Base-by-base conservation (phyloP, 202 grass and related monocot genomes). In the Bolboschoenoplectus hybrid region DNA sequence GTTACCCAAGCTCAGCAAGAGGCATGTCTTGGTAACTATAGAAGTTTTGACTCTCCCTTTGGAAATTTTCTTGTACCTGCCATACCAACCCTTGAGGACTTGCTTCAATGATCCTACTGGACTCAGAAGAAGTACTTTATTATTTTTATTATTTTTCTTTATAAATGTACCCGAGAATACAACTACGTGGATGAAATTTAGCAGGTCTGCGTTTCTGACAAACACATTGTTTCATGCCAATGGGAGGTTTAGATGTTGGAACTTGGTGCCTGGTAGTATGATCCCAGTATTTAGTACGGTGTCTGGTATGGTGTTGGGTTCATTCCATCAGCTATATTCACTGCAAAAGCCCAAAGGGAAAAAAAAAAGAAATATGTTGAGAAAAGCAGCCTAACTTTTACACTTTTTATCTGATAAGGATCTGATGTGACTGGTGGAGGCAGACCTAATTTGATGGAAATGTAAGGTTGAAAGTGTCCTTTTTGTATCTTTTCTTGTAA, bases 21-120 rank as follows among this genome's bases (percentile, higher is more conserved):
- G 88, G 87, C 89, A 34, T 93, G 86, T 86, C 89, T 98, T 17
- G 95, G 95, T 85, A 92, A 85, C 83, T 98, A 89, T 81, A 93
- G 82, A 92, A 91, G 91, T 56, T 93, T 93, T 74, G 95, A 95
- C 87, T 97, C 93, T 81, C 79, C 88, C 9, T 97, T 88, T 81
- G 93, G 93, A 85, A 98, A 94, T 84, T 94, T 89, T 87, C 90
- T 98, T 75, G 84, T 98, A 85, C 95, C 95, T 86, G 89, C 93
- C 14, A 91, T 93, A 74, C 95, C 93, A 80, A 86, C 81, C 11
- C 63, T 62, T 39, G 84, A 85, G 61, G 76, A 80, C 55, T 61
- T 80, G 53, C 76, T 80, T 80, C 38, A 40, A 20, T 80, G 53
- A 80, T 80, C 52, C 3, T 43, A 61, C 10, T 80, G 14, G 53